These are phyloP conservation scores for Penstemon eatonii DNA, from an alignment of 257 asterid genomes.

Conservation along the genomic window DNA sequence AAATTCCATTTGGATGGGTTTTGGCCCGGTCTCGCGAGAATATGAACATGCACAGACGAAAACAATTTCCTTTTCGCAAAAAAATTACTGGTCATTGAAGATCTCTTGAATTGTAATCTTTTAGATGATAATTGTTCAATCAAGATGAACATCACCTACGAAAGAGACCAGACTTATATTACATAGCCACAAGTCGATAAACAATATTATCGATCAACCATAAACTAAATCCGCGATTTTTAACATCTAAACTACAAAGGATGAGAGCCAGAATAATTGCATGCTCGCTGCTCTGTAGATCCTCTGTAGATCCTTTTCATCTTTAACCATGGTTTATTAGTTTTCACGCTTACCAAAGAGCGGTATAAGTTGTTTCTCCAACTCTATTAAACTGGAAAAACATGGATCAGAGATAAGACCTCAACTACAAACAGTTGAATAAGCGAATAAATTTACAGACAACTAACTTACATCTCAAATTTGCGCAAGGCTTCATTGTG, in stretches of 20 bases:
- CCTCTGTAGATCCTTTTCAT: too few species aligned
- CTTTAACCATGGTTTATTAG: conserved; percentile 1
- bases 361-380: conserved; percentile 78
- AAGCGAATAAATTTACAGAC: conserved; percentile 10
- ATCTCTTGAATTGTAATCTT: not conserved
- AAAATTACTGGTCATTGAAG: not conserved
- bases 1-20: too few species aligned
- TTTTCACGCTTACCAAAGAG: conserved; percentile 46
- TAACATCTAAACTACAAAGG: conserved; percentile 19
- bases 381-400: conserved; percentile 71
- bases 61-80: not conserved
- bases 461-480: conserved; percentile 63
- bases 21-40: too few species aligned
- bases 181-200: conserved; percentile 20
- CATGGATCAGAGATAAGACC: not conserved
- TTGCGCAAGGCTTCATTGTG: conserved; percentile 74
- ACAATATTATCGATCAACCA: conserved; percentile 11
- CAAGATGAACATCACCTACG: not conserved
- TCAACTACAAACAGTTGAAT: conserved; percentile 1
- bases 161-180: not conserved
- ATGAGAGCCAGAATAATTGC: conserved; percentile 6
- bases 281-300: not conserved
- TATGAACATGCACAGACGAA: not conserved
- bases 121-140: not conserved
- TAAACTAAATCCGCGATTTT: not conserved